phyloP scores from a whole-genome alignment of 305 asterid species.

The Fraxinus sp. region DNA sequence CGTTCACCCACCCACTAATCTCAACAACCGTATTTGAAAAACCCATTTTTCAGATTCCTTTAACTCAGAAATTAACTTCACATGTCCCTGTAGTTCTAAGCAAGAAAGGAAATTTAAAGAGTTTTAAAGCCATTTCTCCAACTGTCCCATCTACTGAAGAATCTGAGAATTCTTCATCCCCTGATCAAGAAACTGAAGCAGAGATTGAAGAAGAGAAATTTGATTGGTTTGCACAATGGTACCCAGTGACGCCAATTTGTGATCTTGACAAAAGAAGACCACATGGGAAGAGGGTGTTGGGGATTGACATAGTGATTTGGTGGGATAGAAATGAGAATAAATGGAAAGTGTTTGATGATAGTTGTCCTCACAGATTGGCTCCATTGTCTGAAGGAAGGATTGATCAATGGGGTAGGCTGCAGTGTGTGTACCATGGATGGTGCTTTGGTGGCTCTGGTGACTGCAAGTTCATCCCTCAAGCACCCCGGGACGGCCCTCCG shows the following conservation, averaged over 20 bases:
- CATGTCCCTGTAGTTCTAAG: slow-evolving; percentile 19
- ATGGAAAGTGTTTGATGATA: slow-evolving; percentile 89
- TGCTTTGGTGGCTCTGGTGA: slow-evolving; percentile 84
- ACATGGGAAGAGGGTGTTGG: slow-evolving; percentile 75
- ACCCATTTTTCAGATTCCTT: slow-evolving; percentile 28
- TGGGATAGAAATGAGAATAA: slow-evolving; percentile 73
- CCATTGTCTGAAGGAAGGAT: slow-evolving; percentile 94
- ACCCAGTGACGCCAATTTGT: slow-evolving; percentile 72
- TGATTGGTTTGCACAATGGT: slow-evolving; percentile 90
- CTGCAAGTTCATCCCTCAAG: slow-evolving; percentile 90
- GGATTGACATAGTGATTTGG: slow-evolving; percentile 87
- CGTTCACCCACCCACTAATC: slow-evolving; percentile 27
- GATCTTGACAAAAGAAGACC: slow-evolving; percentile 94
- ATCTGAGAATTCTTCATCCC: slow-evolving; percentile 10
- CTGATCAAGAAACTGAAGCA: slow-evolving; percentile 33
- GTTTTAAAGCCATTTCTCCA: slow-evolving; percentile 48
- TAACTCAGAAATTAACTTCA: slow-evolving; percentile 16
- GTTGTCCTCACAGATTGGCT: slow-evolving; percentile 89
- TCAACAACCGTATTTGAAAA: slow-evolving; percentile 20
- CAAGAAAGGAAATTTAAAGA: slow-evolving; percentile 39
- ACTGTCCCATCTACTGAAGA: slow-evolving; percentile 27
- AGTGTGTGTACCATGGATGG: slow-evolving; percentile 98
- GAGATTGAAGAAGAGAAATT: slow-evolving; percentile 49
- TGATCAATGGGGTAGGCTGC: slow-evolving; percentile 93
- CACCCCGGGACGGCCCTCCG: slow-evolving; percentile 92